Evolutionary conservation across 2,329 filamentous ascomycete species (phyloP).

Genomic region (Neonectria neomacrospora): DNA sequence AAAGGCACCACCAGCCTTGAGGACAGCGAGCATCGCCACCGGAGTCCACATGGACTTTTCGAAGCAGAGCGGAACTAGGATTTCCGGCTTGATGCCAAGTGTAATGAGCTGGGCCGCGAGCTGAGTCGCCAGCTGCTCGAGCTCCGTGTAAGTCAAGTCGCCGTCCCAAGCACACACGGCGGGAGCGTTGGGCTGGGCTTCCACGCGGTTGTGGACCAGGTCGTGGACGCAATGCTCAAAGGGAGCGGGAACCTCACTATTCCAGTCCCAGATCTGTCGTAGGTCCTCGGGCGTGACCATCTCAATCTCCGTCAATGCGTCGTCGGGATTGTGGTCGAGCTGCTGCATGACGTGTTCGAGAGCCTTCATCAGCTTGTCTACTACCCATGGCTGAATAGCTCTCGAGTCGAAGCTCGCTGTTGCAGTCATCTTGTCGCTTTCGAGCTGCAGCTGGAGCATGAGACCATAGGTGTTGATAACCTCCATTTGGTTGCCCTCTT

Average conservation of each 20-base stretch:
- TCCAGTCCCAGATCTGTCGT: constrained; percentile 32
- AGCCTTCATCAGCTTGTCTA: background rate
- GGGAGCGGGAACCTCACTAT: constrained; percentile 23
- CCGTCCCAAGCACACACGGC: constrained; percentile 44
- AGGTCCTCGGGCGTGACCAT: constrained; percentile 25
- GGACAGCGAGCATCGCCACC: constrained; percentile 40
- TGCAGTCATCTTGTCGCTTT: background rate
- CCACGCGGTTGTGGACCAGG: constrained; percentile 24
- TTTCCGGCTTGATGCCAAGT: constrained; percentile 44
- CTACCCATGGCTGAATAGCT: background rate
- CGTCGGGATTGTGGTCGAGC: constrained; percentile 1
- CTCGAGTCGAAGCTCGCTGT: constrained; percentile 19
- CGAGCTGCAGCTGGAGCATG: background rate
- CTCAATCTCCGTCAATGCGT: background rate
- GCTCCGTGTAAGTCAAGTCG: constrained; percentile 53
- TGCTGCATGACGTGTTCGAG: constrained; percentile 12
- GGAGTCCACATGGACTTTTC: constrained; percentile 41
- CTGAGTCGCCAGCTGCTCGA: constrained; percentile 52
- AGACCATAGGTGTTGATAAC: constrained; percentile 13
- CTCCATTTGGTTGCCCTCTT: background rate
- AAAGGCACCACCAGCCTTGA: constrained; percentile 42
- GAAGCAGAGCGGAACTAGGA: constrained; percentile 36
- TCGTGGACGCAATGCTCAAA: constrained; percentile 40
- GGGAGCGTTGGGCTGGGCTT: constrained; percentile 27
- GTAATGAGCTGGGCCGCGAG: constrained; percentile 51